These are phyloP conservation scores for Rhizoclosmatium sp. DNA, from an alignment of 192 early-diverging fungal species.

Conservation along the genomic window DNA sequence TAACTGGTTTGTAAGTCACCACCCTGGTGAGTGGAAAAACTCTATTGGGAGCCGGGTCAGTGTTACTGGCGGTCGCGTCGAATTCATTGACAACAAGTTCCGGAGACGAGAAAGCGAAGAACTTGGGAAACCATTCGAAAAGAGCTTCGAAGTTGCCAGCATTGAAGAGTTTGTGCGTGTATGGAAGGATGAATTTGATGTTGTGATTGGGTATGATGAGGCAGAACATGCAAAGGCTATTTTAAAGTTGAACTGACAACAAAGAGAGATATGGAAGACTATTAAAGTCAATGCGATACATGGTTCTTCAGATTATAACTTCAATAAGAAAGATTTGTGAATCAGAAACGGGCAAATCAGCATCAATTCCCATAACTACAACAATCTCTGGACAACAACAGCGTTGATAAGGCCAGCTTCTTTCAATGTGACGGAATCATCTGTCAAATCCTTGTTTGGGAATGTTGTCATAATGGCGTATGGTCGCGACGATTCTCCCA, in stretches of 20 bases:
- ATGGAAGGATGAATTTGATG: neutral
- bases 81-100: neutral
- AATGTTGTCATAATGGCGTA: constrained; percentile 88
- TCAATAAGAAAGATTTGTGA: too few species aligned
- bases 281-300: too few species aligned
- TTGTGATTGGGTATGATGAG: neutral
- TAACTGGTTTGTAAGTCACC: too few species aligned
- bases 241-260: too few species aligned
- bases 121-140: neutral
- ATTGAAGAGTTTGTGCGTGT: neutral
- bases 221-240: too few species aligned
- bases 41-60: neutral
- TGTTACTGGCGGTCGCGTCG: neutral
- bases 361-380: neutral
- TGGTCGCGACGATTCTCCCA: constrained; percentile 64
- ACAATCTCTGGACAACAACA: constrained; percentile 74
- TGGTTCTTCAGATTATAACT: too few species aligned
- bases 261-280: too few species aligned
- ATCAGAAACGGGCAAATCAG: too few species aligned
- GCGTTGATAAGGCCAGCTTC: constrained; percentile 88
- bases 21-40: neutral
- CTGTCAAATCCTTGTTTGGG: constrained; percentile 81
- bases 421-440: constrained; percentile 74
- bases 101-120: neutral
- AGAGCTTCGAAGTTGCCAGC: neutral